A percentile compares a stretch with the other conserved stretches of the same genome.
Conservation (phyloP, 1,284 basidiomycete genomes). For the Peniophora sp. region DNA sequence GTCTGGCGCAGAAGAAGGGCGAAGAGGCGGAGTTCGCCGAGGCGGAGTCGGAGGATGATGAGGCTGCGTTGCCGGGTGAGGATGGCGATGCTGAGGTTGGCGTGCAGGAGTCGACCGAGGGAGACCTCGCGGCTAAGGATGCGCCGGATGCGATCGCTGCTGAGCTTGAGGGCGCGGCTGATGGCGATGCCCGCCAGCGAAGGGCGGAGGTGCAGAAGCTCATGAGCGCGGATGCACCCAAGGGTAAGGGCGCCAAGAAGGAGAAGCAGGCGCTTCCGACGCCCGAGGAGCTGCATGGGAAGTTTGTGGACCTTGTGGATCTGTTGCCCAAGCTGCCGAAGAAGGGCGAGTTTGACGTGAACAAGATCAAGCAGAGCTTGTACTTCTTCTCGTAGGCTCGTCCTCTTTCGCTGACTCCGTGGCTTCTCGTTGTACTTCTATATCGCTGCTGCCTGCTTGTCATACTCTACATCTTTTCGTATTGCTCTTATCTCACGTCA, state of each 20-base stretch:
- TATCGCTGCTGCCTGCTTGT: no score
- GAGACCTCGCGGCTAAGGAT: slow-evolving; percentile 2
- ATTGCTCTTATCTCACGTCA: not conserved
- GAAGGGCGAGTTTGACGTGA: slow-evolving; percentile 87
- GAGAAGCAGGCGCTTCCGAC: not conserved
- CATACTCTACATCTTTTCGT: not conserved
- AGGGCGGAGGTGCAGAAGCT: slow-evolving; percentile 13
- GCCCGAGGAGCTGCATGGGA: slow-evolving; percentile 22
- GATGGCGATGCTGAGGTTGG: not conserved
- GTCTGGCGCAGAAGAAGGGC: not conserved
- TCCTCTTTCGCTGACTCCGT: no score
- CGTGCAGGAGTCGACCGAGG: not conserved
- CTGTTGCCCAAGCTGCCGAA: slow-evolving; percentile 79
- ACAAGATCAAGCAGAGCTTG: slow-evolving; percentile 70
- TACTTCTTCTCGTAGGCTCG: slow-evolving; percentile 85
- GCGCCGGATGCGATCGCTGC: not conserved
- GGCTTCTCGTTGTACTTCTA: no score
- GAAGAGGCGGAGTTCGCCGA: not conserved
- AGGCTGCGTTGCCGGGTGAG: not conserved
- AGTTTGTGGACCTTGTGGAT: slow-evolving; percentile 73
- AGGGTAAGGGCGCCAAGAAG: slow-evolving; percentile 8
- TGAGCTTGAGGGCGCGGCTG: slow-evolving; percentile 5
- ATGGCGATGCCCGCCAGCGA: not conserved
- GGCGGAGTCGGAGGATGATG: not conserved
- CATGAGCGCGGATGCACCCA: slow-evolving; percentile 19